A percentile compares a stretch with the other conserved stretches of the same genome.
Evolutionary conservation across 495 filamentous ascomycete genomes (phyloP).

Genomic region (Talaromyces wortmannii): DNA sequence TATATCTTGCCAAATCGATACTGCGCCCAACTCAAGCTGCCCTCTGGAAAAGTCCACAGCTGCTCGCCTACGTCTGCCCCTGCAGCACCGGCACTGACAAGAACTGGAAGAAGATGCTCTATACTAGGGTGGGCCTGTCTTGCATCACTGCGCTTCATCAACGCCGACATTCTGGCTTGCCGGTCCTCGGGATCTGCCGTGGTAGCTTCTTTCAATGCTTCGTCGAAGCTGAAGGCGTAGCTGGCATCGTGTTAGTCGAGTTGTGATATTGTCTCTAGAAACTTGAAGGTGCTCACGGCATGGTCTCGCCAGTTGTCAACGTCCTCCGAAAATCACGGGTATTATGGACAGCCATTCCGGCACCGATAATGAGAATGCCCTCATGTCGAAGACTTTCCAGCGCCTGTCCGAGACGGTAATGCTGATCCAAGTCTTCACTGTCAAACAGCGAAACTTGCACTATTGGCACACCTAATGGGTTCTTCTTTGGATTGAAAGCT

Average conservation of each 20-base stretch:
- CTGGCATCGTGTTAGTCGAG: background rate
- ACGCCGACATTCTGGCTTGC: conserved; percentile 49
- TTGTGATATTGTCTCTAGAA: background rate
- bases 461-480: conserved; percentile 70
- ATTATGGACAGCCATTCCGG: conserved; percentile 88
- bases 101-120: conserved; percentile 76
- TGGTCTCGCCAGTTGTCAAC: conserved; percentile 33
- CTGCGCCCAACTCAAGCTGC: conserved; percentile 66
- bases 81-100: conserved; percentile 67
- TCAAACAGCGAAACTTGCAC: conserved; percentile 76
- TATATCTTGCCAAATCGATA: conserved; percentile 63
- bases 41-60: conserved; percentile 60
- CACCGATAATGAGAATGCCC: conserved; percentile 64
- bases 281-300: conserved; percentile 28
- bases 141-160: conserved; percentile 60
- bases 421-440: conserved; percentile 60
- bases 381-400: conserved; percentile 63
- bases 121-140: conserved; percentile 71
- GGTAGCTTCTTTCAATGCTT: conserved; percentile 68
- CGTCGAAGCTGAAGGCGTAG: conserved; percentile 69
- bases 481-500: conserved; percentile 65
- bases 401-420: conserved; percentile 66
- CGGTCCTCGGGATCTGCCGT: conserved; percentile 44
- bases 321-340: conserved; percentile 55
- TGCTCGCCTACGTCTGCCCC: conserved; percentile 54